phyloP scores from a whole-genome alignment of 805 yeast species.

The Barnettozyma wickerhamii region DNA sequence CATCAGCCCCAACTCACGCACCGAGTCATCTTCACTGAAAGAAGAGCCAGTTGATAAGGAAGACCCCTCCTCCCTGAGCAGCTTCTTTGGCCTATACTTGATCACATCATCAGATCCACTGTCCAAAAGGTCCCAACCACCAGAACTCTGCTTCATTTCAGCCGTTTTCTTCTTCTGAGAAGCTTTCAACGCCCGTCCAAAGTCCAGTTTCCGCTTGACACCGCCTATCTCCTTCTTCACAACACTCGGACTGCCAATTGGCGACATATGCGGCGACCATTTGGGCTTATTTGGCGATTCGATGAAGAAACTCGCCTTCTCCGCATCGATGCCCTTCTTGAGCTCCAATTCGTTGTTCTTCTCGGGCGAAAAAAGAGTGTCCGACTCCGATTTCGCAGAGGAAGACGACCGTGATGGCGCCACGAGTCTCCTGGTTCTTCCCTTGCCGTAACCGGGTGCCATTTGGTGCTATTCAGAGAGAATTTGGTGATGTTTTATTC shows the following conservation, averaged over 20 bases:
- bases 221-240: background rate
- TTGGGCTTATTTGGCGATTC: conserved; percentile 23
- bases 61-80: background rate
- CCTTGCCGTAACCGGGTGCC: conserved; percentile 7
- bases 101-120: background rate
- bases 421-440: conserved; percentile 1
- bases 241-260: background rate
- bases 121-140: conserved; percentile 8
- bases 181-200: background rate
- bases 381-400: background rate
- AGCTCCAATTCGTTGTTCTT: conserved; percentile 1
- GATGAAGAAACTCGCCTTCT: conserved; percentile 13
- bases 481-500: background rate
- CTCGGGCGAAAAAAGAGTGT: conserved; percentile 4
- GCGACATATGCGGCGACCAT: conserved; percentile 18
- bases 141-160: background rate
- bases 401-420: background rate
- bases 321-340: background rate
- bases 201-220: conserved; percentile 3
- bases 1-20: conserved; percentile 10
- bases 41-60: background rate
- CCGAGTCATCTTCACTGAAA: background rate
- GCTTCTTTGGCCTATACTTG: conserved; percentile 4
- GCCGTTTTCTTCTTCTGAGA: background rate
- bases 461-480: too few relatives aligned